Percentiles rank a stretch among this genome's conserved stretches.
Evolutionary conservation across 1,139 yeast species (phyloP).

Genomic region (Hyphopichia pseudoburtonii): DNA sequence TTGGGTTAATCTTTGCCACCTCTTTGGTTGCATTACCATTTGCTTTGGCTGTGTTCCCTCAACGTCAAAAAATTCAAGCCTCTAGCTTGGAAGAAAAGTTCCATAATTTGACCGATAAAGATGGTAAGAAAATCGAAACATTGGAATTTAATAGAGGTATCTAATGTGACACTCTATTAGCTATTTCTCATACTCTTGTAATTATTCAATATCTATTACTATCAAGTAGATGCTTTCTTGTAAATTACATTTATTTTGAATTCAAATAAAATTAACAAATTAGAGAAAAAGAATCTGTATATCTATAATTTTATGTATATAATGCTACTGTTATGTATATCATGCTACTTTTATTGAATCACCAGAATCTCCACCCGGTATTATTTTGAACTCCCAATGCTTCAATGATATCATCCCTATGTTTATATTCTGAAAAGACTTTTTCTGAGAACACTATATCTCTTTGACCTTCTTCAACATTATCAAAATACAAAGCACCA

Average conservation of each 20-base stretch:
- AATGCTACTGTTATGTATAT: no score
- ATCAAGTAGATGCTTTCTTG: no score
- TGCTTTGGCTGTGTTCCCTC: slow-evolving; percentile 95
- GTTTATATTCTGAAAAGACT: slow-evolving; percentile 33
- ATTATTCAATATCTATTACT: no score
- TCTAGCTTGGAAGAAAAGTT: slow-evolving; percentile 63
- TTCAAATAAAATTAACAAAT: no score
- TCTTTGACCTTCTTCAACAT: slow-evolving; percentile 13
- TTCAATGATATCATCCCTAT: slow-evolving; percentile 48
- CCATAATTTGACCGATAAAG: slow-evolving; percentile 55
- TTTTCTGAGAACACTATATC: slow-evolving; percentile 29
- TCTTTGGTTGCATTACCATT: slow-evolving; percentile 88
- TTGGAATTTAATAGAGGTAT: slow-evolving; percentile 95
- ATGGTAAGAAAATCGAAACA: slow-evolving; percentile 57
- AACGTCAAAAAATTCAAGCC: slow-evolving; percentile 64
- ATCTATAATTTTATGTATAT: no score
- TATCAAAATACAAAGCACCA: slow-evolving; percentile 43
- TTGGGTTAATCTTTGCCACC: slow-evolving; percentile 82
- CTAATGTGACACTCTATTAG: no score
- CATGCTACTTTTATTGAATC: slow-evolving; percentile 3
- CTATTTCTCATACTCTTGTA: no score
- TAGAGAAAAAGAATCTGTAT: no score
- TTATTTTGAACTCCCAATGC: slow-evolving; percentile 42
- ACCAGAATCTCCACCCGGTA: slow-evolving; percentile 65
- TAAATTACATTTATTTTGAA: no score